These are phyloP conservation scores for Euptelea pleiosperma DNA, from an alignment of 164 flowering plant genomes.

Conservation along the genomic window DNA sequence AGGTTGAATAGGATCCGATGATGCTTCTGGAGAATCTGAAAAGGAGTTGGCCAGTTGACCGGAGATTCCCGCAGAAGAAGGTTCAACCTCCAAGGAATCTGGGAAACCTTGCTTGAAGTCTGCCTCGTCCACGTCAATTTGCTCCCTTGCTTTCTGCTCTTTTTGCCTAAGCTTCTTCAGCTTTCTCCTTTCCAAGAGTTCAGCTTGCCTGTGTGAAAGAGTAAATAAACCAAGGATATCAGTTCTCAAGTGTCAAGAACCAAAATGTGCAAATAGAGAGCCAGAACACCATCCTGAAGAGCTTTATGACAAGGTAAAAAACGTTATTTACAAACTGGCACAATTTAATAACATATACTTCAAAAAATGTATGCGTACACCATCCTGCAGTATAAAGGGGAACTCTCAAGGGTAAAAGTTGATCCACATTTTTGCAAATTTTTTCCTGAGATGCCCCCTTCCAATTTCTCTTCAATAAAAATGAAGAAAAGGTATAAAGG, in stretches of 20 bases:
- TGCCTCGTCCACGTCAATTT: conserved; percentile 28
- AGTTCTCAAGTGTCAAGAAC: not conserved
- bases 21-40: conserved; percentile 18
- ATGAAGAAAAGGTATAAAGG: no score
- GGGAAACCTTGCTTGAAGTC: conserved; percentile 20
- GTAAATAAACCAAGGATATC: not conserved
- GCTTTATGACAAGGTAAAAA: no score
- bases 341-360: no score
- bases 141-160: conserved; percentile 65
- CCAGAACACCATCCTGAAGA: not conserved
- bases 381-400: no score
- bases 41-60: conserved; percentile 23
- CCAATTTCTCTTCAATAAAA: no score
- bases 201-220: conserved; percentile 52
- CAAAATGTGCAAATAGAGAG: not conserved
- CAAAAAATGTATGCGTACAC: no score
- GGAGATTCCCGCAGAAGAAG: conserved; percentile 28
- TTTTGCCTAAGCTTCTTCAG: conserved; percentile 79
- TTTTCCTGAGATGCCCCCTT: no score
- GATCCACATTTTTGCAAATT: no score
- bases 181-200: conserved; percentile 62
- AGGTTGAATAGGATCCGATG: conserved; percentile 15
- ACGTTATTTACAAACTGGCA: no score
- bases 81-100: conserved; percentile 21
- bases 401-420: no score